A percentile compares a stretch with the other conserved stretches of the same genome.
These are phyloP conservation scores for Saprolegnia parasitica DNA, from an alignment of 352 stramenopile species.

Conservation along the genomic window DNA sequence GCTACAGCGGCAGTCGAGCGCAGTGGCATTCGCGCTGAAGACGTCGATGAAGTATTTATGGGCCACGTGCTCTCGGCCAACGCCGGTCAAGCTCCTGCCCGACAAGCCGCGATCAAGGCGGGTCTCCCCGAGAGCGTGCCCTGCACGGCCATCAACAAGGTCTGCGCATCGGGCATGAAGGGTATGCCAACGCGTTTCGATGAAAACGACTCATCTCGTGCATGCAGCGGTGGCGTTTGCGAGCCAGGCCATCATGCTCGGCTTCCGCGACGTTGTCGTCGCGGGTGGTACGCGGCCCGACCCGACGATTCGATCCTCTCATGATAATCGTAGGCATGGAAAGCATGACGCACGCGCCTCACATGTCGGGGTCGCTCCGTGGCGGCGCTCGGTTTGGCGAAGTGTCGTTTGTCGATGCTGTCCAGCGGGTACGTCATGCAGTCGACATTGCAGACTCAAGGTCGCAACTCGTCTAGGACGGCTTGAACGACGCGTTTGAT, in stretches of 20 bases:
- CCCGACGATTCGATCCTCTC: background rate
- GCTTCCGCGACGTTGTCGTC: constrained; percentile 70
- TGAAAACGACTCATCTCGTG: background rate
- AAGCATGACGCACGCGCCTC: constrained; percentile 94
- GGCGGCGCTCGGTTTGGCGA: constrained; percentile 82
- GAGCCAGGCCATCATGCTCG: constrained; percentile 85
- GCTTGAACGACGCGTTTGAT: constrained; percentile 91
- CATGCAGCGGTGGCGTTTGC: constrained; percentile 68
- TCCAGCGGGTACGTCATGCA: constrained; percentile 43
- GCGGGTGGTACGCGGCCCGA: constrained; percentile 44
- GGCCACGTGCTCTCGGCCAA: constrained; percentile 96
- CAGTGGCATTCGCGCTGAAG: constrained; percentile 51
- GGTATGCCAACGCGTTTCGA: constrained; percentile 7
- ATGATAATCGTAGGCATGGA: constrained; percentile 74
- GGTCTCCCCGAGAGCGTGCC: constrained; percentile 62
- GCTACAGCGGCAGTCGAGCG: constrained; percentile 56
- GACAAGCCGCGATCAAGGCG: constrained; percentile 90
- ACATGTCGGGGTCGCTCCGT: constrained; percentile 78
- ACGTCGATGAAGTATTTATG: constrained; percentile 96
- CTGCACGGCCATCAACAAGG: constrained; percentile 99
- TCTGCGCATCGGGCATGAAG: constrained; percentile 96
- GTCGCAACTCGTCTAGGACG: too few relatives aligned
- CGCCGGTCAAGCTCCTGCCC: constrained; percentile 94
- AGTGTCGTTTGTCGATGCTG: constrained; percentile 82
- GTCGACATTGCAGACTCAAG: too few relatives aligned